Conservation (phyloP, 345 rosid genomes). For the Boechera divaricarpa region DNA sequence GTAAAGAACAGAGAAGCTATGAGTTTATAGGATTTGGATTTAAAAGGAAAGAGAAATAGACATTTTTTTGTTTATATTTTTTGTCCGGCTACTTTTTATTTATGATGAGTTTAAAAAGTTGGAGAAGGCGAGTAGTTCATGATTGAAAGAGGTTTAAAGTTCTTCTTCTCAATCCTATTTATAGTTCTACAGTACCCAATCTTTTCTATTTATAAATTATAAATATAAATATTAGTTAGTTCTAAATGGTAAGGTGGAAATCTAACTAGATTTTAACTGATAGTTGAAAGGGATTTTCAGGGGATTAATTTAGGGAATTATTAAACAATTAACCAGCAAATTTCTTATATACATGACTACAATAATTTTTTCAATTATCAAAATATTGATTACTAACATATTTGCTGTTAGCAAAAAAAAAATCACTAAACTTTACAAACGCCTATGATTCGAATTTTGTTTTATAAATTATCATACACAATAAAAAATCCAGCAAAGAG, state of each 20-base stretch:
- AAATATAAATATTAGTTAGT: neutral
- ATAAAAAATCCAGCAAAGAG: no score
- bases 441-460: no score
- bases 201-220: neutral
- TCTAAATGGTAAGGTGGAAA: neutral
- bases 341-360: no score
- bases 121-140: constrained; percentile 47
- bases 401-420: no score
- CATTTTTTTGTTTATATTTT: neutral
- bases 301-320: no score
- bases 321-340: no score
- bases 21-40: constrained; percentile 44
- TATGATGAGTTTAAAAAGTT: constrained; percentile 44
- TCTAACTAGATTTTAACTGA: neutral
- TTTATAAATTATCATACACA: no score
- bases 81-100: constrained; percentile 28
- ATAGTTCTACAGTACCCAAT: constrained; percentile 26
- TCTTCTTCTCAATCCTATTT: constrained; percentile 39
- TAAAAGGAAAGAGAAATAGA: constrained; percentile 29
- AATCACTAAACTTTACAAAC: no score
- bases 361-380: no score
- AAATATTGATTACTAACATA: no score
- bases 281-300: neutral
- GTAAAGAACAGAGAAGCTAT: constrained; percentile 44
- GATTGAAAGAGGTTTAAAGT: constrained; percentile 41